phyloP scores from a whole-genome alignment of 345 rosid genomes.

The Eutrema japonicum region DNA sequence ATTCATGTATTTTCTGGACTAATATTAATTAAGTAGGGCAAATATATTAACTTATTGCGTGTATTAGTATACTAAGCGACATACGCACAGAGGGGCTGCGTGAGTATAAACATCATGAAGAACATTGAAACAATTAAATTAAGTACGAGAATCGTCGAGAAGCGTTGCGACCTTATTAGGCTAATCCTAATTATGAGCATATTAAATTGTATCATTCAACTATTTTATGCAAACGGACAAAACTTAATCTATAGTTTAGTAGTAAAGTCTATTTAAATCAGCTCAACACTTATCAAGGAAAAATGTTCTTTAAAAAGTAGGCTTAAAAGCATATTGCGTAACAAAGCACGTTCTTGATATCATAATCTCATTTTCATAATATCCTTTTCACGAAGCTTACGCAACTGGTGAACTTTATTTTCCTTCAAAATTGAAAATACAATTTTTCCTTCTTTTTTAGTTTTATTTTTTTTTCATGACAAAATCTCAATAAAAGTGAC shows the following conservation, averaged over 20 bases:
- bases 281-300: slow-evolving; percentile 35
- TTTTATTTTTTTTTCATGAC: background rate
- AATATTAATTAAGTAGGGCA: background rate
- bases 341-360: slow-evolving; percentile 40
- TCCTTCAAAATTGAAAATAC: slow-evolving; percentile 9
- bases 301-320: slow-evolving; percentile 36
- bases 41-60: background rate
- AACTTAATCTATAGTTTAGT: background rate
- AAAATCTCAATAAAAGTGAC: slow-evolving; percentile 16
- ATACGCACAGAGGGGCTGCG: slow-evolving; percentile 4
- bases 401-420: slow-evolving; percentile 34
- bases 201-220: slow-evolving; percentile 15
- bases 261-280: slow-evolving; percentile 11
- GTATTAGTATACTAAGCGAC: slow-evolving; percentile 16
- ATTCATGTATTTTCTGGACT: background rate
- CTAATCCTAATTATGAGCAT: slow-evolving; percentile 38
- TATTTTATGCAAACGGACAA: slow-evolving; percentile 29
- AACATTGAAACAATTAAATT: slow-evolving; percentile 13
- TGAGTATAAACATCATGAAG: slow-evolving; percentile 6
- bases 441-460: background rate
- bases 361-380: slow-evolving; percentile 27
- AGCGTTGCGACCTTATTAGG: slow-evolving; percentile 27
- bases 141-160: slow-evolving; percentile 40
- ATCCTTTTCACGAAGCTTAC: slow-evolving; percentile 42
- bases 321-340: slow-evolving; percentile 43